phyloP scores from a whole-genome alignment of 2,329 filamentous ascomycete genomes.

The Penicillium sp. region DNA sequence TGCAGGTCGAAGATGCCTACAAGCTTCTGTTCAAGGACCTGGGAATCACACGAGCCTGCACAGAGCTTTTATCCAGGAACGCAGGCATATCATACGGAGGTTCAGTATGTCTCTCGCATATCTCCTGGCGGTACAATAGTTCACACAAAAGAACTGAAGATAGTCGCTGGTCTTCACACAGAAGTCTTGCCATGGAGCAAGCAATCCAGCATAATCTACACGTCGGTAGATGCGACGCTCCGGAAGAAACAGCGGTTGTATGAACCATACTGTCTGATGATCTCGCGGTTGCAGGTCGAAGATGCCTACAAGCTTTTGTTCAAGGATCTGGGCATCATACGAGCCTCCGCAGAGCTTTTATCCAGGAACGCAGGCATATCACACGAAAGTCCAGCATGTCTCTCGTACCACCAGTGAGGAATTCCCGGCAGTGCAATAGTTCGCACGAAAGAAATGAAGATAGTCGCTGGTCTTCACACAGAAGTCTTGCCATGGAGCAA shows the following conservation, averaged over 20 bases:
- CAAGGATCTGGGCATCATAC: slow-evolving; percentile 60
- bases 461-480: too few relatives aligned
- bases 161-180: too few relatives aligned
- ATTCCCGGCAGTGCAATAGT: too few relatives aligned
- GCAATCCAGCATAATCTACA: slow-evolving; percentile 64
- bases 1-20: slow-evolving; percentile 57
- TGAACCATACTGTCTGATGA: slow-evolving; percentile 57
- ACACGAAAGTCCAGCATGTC: too few relatives aligned
- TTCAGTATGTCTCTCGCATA: too few relatives aligned
- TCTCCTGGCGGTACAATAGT: too few relatives aligned
- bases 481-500: slow-evolving; percentile 62
- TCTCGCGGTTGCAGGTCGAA: slow-evolving; percentile 53
- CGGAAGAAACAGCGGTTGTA: slow-evolving; percentile 55
- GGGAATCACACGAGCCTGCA: slow-evolving; percentile 54
- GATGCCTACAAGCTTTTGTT: slow-evolving; percentile 61
- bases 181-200: slow-evolving; percentile 62
- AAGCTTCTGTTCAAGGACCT: slow-evolving; percentile 61
- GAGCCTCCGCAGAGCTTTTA: too few relatives aligned
- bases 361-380: too few relatives aligned
- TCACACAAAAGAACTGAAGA: too few relatives aligned
- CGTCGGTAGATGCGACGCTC: slow-evolving; percentile 60
- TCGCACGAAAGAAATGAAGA: too few relatives aligned
- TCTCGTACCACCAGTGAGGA: too few relatives aligned
- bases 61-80: too few relatives aligned
- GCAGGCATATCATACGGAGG: slow-evolving; percentile 59